Conservation (phyloP, 352 stramenopile genomes). For the Pythium scleroteichum region DNA sequence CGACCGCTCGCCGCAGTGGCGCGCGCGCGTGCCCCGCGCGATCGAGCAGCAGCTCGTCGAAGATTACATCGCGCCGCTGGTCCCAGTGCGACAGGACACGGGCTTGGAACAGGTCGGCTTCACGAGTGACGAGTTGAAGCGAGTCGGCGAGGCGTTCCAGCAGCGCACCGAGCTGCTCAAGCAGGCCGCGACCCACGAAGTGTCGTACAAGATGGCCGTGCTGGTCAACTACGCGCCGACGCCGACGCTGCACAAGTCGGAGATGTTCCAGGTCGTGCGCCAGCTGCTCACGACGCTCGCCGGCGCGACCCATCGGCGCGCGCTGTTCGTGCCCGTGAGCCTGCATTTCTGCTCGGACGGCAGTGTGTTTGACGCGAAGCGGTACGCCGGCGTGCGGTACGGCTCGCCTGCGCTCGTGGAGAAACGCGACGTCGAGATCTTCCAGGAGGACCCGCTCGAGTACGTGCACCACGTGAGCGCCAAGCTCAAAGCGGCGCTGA, state of each 20-base stretch:
- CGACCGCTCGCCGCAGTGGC: conserved; percentile 56
- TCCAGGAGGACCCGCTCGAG: conserved; percentile 60
- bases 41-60: conserved; percentile 58
- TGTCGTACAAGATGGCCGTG: conserved; percentile 63
- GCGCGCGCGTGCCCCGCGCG: conserved; percentile 42
- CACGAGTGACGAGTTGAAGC: conserved; percentile 27
- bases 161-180: conserved; percentile 53
- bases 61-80: conserved; percentile 59
- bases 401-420: conserved; percentile 66
- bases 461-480: conserved; percentile 66
- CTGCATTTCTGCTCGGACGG: conserved; percentile 62
- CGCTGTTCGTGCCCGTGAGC: conserved; percentile 60
- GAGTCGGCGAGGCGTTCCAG: conserved; percentile 36
- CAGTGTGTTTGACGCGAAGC: conserved; percentile 44
- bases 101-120: conserved; percentile 22
- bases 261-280: conserved; percentile 54
- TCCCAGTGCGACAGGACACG: conserved; percentile 15
- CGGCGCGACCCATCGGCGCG: conserved; percentile 38
- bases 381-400: conserved; percentile 62
- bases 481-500: conserved; percentile 51
- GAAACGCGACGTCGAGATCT: conserved; percentile 55
- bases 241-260: conserved; percentile 39
- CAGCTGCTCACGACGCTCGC: conserved; percentile 51
- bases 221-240: conserved; percentile 49
- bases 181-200: conserved; percentile 40